These are phyloP conservation scores for Umbellularia californica DNA, from an alignment of 164 flowering plant species.

Conservation along the genomic window DNA sequence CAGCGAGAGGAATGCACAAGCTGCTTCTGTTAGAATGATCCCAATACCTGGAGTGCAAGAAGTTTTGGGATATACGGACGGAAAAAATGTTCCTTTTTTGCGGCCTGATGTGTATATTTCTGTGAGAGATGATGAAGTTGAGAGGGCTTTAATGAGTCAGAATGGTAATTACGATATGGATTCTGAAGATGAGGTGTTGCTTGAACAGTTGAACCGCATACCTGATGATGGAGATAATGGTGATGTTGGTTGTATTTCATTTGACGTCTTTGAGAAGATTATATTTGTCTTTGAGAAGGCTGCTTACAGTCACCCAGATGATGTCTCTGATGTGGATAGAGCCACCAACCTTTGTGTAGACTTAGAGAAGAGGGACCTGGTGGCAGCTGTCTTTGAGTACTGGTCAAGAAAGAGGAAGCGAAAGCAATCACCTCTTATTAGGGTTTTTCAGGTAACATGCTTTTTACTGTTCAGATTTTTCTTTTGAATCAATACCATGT, in stretches of 20 bases:
- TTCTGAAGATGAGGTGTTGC: constrained; percentile 82
- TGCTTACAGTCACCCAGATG: constrained; percentile 47
- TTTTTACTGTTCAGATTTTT: not conserved
- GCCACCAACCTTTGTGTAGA: constrained; percentile 32
- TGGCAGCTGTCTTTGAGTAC: constrained; percentile 49
- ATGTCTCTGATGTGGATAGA: constrained; percentile 38
- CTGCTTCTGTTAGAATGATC: constrained; percentile 35
- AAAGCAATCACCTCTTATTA: constrained; percentile 42
- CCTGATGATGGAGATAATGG: constrained; percentile 19
- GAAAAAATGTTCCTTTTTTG: constrained; percentile 22
- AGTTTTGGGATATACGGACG: constrained; percentile 35
- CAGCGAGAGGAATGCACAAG: constrained; percentile 42
- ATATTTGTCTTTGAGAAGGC: constrained; percentile 74
- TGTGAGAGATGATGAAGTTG: constrained; percentile 49
- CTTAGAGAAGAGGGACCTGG: constrained; percentile 38
- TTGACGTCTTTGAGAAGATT: constrained; percentile 64
- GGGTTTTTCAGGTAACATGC: constrained; percentile 76
- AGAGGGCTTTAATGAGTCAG: constrained; percentile 53
- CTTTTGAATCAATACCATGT: not conserved
- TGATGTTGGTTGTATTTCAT: constrained; percentile 29
- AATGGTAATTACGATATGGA: constrained; percentile 71
- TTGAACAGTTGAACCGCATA: constrained; percentile 43
- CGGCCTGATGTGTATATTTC: constrained; percentile 63
- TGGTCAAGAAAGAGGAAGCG: constrained; percentile 72
- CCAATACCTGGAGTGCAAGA: constrained; percentile 79